These are phyloP conservation scores for Mangifera indica DNA, from an alignment of 345 rosid species.

Conservation along the genomic window DNA sequence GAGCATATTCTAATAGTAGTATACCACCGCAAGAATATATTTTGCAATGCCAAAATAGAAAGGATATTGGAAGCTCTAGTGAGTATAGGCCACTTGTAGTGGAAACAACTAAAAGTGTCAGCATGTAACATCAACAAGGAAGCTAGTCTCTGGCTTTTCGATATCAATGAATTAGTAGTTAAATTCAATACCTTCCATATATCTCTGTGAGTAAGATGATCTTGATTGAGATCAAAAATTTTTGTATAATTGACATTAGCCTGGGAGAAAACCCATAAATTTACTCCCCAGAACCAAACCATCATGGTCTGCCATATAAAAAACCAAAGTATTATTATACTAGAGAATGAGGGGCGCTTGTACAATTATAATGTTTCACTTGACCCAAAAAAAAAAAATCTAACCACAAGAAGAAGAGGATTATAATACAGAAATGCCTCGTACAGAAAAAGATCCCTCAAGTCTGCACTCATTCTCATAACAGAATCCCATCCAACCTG, in stretches of 20 bases:
- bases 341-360: background rate
- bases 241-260: constrained; percentile 75
- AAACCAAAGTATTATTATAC: constrained; percentile 12
- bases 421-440: constrained; percentile 95
- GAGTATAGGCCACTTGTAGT: background rate
- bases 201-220: constrained; percentile 84
- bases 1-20: background rate
- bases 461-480: constrained; percentile 82
- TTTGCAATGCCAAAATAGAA: background rate
- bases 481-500: constrained; percentile 96
- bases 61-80: background rate
- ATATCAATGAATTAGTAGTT: background rate
- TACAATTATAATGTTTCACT: constrained; percentile 4
- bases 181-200: constrained; percentile 81
- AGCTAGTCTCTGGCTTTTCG: background rate
- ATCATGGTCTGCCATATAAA: constrained; percentile 65
- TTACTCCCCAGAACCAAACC: constrained; percentile 99
- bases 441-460: constrained; percentile 82
- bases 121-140: background rate
- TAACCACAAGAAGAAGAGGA: constrained; percentile 96
- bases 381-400: constrained; percentile 19
- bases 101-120: background rate
- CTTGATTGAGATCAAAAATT: constrained; percentile 78
- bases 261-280: constrained; percentile 81
- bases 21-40: background rate